phyloP scores from a whole-genome alignment of 805 yeast genomes.

The Ogataea minuta region DNA sequence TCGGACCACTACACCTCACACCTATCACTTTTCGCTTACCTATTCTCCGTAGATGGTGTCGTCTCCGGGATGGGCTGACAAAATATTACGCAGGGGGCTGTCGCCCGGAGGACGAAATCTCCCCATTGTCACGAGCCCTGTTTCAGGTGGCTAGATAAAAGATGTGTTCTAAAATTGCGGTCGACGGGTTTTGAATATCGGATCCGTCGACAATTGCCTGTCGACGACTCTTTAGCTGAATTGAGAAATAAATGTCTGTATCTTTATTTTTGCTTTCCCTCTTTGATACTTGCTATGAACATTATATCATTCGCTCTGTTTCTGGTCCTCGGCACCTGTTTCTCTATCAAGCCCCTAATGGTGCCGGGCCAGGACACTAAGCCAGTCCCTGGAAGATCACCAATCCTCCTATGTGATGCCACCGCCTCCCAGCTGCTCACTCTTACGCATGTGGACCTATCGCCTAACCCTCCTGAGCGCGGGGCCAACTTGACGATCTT shows the following conservation, averaged over 20 bases:
- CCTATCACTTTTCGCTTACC: slow-evolving; percentile 5
- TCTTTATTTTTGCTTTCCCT: too few species aligned
- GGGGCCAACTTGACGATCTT: slow-evolving; percentile 80
- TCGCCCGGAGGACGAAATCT: too few species aligned
- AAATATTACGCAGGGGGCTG: too few species aligned
- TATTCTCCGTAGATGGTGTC: slow-evolving; percentile 8
- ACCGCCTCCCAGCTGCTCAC: slow-evolving; percentile 59
- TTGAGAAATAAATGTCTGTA: too few species aligned
- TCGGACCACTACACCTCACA: slow-evolving; percentile 8
- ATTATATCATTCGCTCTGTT: slow-evolving; percentile 2
- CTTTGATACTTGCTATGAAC: not conserved
- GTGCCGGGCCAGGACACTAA: slow-evolving; percentile 37
- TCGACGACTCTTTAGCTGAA: too few species aligned
- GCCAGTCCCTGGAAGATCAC: slow-evolving; percentile 91
- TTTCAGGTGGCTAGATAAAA: too few species aligned
- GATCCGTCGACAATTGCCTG: too few species aligned
- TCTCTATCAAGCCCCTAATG: slow-evolving; percentile 17
- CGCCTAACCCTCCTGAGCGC: slow-evolving; percentile 86
- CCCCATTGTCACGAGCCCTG: too few species aligned
- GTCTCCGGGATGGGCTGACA: slow-evolving; percentile 9
- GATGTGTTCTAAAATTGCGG: too few species aligned
- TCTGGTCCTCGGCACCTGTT: slow-evolving; percentile 6
- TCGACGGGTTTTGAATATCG: too few species aligned
- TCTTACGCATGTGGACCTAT: slow-evolving; percentile 55
- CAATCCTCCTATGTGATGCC: slow-evolving; percentile 74